Percentiles rank a stretch among this genome's conserved stretches.
These are phyloP conservation scores for Quercus variabilis DNA, from an alignment of 306 rosid species.

Conservation along the genomic window DNA sequence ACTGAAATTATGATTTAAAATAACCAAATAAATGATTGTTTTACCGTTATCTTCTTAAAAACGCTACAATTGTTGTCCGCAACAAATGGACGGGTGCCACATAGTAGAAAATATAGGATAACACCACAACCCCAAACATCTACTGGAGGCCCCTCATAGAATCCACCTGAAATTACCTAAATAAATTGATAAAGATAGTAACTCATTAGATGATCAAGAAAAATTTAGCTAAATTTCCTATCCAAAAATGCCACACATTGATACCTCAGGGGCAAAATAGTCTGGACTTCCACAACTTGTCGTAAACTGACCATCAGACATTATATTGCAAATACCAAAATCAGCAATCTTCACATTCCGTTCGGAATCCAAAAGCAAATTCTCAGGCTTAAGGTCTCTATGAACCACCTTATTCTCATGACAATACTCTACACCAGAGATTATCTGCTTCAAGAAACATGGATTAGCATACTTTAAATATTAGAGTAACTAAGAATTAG, in stretches of 20 bases:
- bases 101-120: constrained; percentile 83
- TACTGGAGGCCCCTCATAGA: constrained; percentile 57
- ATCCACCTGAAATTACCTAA: constrained; percentile 54
- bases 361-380: constrained; percentile 85
- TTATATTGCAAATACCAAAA: constrained; percentile 90
- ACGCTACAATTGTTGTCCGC: constrained; percentile 77
- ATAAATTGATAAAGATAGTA: not conserved
- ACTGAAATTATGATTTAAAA: not conserved
- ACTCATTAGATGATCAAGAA: not conserved
- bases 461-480: constrained; percentile 5
- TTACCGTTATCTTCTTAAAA: constrained; percentile 77
- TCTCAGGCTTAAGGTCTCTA: constrained; percentile 89
- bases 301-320: constrained; percentile 94
- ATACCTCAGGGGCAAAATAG: constrained; percentile 96
- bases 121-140: constrained; percentile 80
- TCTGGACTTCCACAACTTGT: constrained; percentile 94
- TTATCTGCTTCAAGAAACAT: constrained; percentile 53
- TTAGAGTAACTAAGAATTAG: not conserved
- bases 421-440: constrained; percentile 96
- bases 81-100: constrained; percentile 91
- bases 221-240: not conserved
- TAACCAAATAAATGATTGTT: not conserved
- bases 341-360: constrained; percentile 89
- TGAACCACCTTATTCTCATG: constrained; percentile 97
- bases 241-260: not conserved